Evolutionary conservation across 306 rosid species (phyloP), one percentile per base, ranked within the genome.

Genomic region (Pyrus communis): DNA sequence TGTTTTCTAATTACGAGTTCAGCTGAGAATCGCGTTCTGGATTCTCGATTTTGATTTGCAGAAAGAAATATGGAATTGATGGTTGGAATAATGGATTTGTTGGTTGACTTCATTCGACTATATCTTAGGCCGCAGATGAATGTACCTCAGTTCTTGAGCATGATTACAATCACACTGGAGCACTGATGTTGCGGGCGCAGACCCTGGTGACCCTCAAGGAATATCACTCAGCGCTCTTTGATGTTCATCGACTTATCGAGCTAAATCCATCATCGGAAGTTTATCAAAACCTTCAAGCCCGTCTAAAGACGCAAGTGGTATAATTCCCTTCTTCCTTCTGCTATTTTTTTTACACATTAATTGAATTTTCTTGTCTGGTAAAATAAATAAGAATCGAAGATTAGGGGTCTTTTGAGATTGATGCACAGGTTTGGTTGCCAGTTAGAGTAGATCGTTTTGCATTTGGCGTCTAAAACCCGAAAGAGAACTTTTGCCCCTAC

Each of bases 61-160:
- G 9, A 9, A 27, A 13, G 14, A 61, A 14, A 25, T 13, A 7
- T 61, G 21, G 70, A 9, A 21, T 62, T 3, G 38, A 28, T 62
- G 7, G 42, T 28, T 25, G 31, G 59, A 69, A 45, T 19, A 28
- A 5, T 75, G 61, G 62, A 7, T 63, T 52, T 75, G 31, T 68
- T 79, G 69, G 60, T 28, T 67, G 64, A 68, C 55, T 15, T 78
- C 75, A 15, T 83, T 51, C 22, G 51, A 82, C 61, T 51, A 66
- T 63, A 42, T 77, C 74, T 62, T 86, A 93, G 98, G 98, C 97
- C 21, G 96, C 98, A 73, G 93, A 85, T 75, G 98, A 93, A 86
- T 93, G 97, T 63, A 93, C 97, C 31, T 93, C 92, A 23, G 97
- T 93, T 73, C 94, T 93, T 80, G 97, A 90, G 84, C 93, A 90